Conservation (phyloP, 1,139 yeast species). For the Debaryomyces robertsiae region DNA sequence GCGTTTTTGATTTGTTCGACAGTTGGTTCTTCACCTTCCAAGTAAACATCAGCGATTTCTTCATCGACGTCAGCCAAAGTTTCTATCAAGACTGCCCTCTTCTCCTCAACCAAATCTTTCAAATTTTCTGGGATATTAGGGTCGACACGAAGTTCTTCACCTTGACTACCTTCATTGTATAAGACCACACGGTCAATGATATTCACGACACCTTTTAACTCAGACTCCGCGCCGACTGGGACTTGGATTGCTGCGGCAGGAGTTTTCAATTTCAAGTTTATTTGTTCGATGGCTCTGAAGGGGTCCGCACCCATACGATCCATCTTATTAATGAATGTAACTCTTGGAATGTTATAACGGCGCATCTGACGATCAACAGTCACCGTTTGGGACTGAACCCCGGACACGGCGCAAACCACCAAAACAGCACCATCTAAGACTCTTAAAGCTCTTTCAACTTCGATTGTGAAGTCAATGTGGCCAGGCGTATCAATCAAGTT, state of each 20-base stretch:
- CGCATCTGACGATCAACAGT: constrained; percentile 99
- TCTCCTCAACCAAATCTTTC: constrained; percentile 76
- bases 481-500: constrained; percentile 98
- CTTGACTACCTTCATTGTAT: constrained; percentile 90
- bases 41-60: constrained; percentile 88
- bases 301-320: constrained; percentile 99
- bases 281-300: constrained; percentile 90
- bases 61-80: constrained; percentile 97
- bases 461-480: constrained; percentile 97
- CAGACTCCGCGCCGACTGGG: constrained; percentile 91
- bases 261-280: constrained; percentile 80
- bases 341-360: constrained; percentile 94
- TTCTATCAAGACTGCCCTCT: constrained; percentile 81
- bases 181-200: constrained; percentile 84
- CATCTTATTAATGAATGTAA: constrained; percentile 96
- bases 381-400: constrained; percentile 97
- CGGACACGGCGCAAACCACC: constrained; percentile 97
- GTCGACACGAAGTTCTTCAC: constrained; percentile 66
- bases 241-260: constrained; percentile 98
- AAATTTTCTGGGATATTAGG: constrained; percentile 75
- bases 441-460: constrained; percentile 95
- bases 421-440: constrained; percentile 97
- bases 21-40: constrained; percentile 89
- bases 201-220: constrained; percentile 86
- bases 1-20: constrained; percentile 81